These are phyloP conservation scores for Hypoxylon sp. DNA, from an alignment of 2,329 filamentous ascomycete genomes.

Conservation along the genomic window DNA sequence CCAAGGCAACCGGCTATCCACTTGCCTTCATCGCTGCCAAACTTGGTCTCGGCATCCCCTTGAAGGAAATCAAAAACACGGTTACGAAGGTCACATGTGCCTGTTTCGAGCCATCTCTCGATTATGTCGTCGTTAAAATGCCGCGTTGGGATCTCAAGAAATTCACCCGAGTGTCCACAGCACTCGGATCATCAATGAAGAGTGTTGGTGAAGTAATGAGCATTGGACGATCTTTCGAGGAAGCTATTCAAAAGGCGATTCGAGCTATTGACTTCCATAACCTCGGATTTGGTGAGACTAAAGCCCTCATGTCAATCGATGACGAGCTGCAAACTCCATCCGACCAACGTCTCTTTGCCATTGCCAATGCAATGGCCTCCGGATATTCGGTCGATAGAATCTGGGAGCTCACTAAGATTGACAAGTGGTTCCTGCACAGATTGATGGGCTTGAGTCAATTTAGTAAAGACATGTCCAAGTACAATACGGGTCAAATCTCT, in stretches of 20 bases:
- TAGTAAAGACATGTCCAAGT: conserved; percentile 79
- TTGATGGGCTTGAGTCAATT: conserved; percentile 94
- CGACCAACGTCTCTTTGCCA: conserved; percentile 95
- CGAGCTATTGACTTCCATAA: conserved; percentile 95
- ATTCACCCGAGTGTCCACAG: conserved; percentile 95
- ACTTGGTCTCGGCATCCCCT: conserved; percentile 90
- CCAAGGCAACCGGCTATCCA: conserved; percentile 96
- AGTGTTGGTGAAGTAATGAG: conserved; percentile 99
- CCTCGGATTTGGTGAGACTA: conserved; percentile 91
- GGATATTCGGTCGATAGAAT: conserved; percentile 97
- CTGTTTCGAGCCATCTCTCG: conserved; percentile 97
- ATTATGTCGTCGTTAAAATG: conserved; percentile 99
- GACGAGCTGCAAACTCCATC: conserved; percentile 97
- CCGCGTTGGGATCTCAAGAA: conserved; percentile 99
- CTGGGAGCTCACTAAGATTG: conserved; percentile 98
- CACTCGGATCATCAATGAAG: conserved; percentile 99
- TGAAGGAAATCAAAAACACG: conserved; percentile 96
- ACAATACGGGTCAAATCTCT: conserved; percentile 72
- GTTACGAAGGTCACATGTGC: conserved; percentile 96
- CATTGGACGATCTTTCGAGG: conserved; percentile 95
- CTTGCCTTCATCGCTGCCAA: conserved; percentile 97
- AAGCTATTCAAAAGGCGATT: conserved; percentile 98
- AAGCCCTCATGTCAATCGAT: conserved; percentile 93
- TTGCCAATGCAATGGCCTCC: conserved; percentile 95
- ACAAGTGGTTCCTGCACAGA: conserved; percentile 97